A percentile compares a stretch with the other conserved stretches of the same genome.
These are phyloP conservation scores for Postia placenta DNA, from an alignment of 768 basidiomycete species.

Conservation along the genomic window DNA sequence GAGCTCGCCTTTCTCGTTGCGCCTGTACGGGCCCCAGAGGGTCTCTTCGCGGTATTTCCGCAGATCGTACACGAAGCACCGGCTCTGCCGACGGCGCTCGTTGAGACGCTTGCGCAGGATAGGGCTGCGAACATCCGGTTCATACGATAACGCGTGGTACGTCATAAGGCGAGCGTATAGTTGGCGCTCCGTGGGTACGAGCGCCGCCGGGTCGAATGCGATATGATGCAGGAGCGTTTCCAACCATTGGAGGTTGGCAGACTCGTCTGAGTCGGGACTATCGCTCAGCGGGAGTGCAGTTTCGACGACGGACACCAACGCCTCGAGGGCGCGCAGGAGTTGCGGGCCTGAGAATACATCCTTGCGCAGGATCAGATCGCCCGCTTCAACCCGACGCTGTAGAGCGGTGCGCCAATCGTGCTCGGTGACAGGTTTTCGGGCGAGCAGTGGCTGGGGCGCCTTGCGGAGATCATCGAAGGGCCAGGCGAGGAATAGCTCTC, in stretches of 20 bases:
- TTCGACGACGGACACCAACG: constrained; percentile 28
- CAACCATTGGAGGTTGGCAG: constrained; percentile 42
- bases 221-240: constrained; percentile 27
- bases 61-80: constrained; percentile 61
- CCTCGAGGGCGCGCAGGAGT: constrained; percentile 28
- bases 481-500: constrained; percentile 48
- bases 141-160: constrained; percentile 41
- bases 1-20: constrained; percentile 17
- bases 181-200: constrained; percentile 14
- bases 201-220: constrained; percentile 1
- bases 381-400: constrained; percentile 11
- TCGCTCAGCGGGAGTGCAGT: constrained; percentile 9
- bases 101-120: constrained; percentile 19
- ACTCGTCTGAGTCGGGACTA: constrained; percentile 15
- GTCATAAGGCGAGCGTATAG: constrained; percentile 41
- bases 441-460: constrained; percentile 12
- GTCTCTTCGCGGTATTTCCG: constrained; percentile 46
- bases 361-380: constrained; percentile 2
- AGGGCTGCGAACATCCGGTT: constrained; percentile 22
- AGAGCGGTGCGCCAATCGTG: constrained; percentile 27
- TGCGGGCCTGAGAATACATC: not conserved
- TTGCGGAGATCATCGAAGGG: constrained; percentile 64
- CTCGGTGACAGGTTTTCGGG: not conserved
- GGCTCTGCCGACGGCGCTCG: constrained; percentile 37
- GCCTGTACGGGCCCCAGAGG: constrained; percentile 55